Evolutionary conservation across 2,329 filamentous ascomycete species (phyloP).

Genomic region (Ceratocystis harringtonii): DNA sequence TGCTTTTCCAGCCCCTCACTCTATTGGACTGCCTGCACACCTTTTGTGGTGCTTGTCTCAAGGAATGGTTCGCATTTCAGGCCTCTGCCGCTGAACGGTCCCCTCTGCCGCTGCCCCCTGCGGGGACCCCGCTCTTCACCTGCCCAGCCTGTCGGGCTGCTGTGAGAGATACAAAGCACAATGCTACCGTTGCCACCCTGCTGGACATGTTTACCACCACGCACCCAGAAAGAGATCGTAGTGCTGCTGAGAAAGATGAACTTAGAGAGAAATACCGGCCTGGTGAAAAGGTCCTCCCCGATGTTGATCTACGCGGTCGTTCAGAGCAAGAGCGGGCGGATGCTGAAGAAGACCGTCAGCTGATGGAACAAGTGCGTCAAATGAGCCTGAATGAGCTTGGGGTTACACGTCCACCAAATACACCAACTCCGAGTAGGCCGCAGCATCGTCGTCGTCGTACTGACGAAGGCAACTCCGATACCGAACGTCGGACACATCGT

Average conservation of each 20-base stretch:
- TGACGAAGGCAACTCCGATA: conserved; percentile 12
- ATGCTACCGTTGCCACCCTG: conserved; percentile 78
- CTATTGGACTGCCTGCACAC: conserved; percentile 89
- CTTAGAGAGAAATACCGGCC: conserved; percentile 62
- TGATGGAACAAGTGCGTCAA: conserved; percentile 57
- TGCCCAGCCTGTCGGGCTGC: conserved; percentile 83
- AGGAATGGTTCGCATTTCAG: conserved; percentile 89
- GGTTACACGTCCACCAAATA: conserved; percentile 24
- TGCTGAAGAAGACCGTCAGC: conserved; percentile 51
- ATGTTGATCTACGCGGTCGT: conserved; percentile 31
- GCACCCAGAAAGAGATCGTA: conserved; percentile 60
- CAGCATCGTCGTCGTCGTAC: conserved; percentile 13
- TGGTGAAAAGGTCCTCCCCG: conserved; percentile 66
- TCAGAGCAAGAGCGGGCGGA: conserved; percentile 38
- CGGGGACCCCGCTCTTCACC: conserved; percentile 48
- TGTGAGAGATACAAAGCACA: conserved; percentile 75
- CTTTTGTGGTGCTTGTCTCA: conserved; percentile 87
- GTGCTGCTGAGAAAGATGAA: conserved; percentile 58
- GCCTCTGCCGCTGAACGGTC: conserved; percentile 41
- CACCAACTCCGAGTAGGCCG: conserved; percentile 19
- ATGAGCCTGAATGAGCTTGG: conserved; percentile 57
- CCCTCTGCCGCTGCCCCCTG: conserved; percentile 32
- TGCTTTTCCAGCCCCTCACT: conserved; percentile 79
- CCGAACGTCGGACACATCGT: conserved; percentile 19
- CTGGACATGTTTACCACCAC: conserved; percentile 75